Base-by-base conservation (phyloP, 139 green algal genomes). In the Limnomonas spitsbergensis region DNA sequence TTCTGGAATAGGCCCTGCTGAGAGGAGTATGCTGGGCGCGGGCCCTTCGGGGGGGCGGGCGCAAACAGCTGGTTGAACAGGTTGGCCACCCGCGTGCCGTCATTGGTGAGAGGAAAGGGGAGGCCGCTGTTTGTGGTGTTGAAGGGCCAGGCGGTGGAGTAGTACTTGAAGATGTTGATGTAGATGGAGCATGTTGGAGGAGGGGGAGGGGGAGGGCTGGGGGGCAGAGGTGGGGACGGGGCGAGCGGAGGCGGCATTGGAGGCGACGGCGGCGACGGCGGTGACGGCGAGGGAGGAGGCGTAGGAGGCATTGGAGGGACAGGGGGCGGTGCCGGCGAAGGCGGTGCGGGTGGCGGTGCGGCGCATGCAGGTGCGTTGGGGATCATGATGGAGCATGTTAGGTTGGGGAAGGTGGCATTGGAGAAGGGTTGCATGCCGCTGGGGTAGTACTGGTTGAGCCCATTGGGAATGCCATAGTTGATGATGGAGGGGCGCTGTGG, bases 361-460 rank as follows among this genome's bases (percentile, higher is more conserved):
- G 47, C 47, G 20, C 47, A 61, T 20, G 20, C 14, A 29, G 47
- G 14, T 61, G 47, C 47, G 47, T 61, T 61, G 26, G 26, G 61
- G 29, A 37, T 20, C 27, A 34, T 20, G 61, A 72, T 20, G 26
- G 61, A 39, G 27, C 27, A 34, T 20, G 27, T 37, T 7, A 37
- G 61, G 61, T 39, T 72, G 61, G 26, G 26, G 61, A 39, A 72
- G 61, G 27, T 72, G 61, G 27, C 9, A 20, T 34, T 39, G 61
- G 7, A 24, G 61, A 72, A 37, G 27, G 61, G 61, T 7, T 39
- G 7, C 26, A 24, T 34, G 27, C 29, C 29, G 26, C 9, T 39
- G 29, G 61, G 61, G 61, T 72, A 72, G 27, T 37, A 72, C 29
- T 72, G 61, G 61, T 72, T 72, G 61, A 72, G 61, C 27, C 61